phyloP scores from a whole-genome alignment of 345 rosid genomes.

The Kernera saxatilis region DNA sequence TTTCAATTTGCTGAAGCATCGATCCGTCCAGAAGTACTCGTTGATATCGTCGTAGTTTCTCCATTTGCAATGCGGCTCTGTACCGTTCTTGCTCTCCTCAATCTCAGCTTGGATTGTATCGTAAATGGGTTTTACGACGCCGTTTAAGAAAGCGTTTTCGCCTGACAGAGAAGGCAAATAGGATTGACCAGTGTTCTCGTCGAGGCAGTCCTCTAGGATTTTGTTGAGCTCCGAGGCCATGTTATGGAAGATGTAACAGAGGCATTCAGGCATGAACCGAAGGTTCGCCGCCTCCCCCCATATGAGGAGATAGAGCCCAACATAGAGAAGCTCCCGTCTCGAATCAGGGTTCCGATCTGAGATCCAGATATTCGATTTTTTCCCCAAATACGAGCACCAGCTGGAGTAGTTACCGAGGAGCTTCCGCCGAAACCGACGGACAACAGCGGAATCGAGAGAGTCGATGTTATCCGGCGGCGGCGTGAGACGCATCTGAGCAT shows the following conservation, averaged over 20 bases:
- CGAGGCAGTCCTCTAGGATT: constrained; percentile 68
- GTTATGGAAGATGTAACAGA: constrained; percentile 77
- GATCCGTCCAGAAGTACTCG: constrained; percentile 82
- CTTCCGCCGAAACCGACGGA: constrained; percentile 66
- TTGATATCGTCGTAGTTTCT: constrained; percentile 89
- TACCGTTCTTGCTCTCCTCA: constrained; percentile 62
- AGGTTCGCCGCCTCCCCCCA: constrained; percentile 96
- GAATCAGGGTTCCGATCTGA: constrained; percentile 67
- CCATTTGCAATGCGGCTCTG: constrained; percentile 77
- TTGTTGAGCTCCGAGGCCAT: constrained; percentile 92
- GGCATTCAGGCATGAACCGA: constrained; percentile 85
- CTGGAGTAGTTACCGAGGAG: constrained; percentile 65
- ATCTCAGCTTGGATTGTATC: constrained; percentile 52
- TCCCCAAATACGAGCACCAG: constrained; percentile 86
- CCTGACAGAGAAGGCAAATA: constrained; percentile 50
- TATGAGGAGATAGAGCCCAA: constrained; percentile 62
- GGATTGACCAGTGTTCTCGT: constrained; percentile 51
- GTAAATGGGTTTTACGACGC: constrained; percentile 64
- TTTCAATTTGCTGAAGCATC: constrained; percentile 64
- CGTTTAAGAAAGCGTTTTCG: constrained; percentile 52
- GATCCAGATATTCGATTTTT: constrained; percentile 85
- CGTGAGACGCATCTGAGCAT: constrained; percentile 93
- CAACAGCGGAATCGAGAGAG: constrained; percentile 61
- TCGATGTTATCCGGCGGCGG: constrained; percentile 93
- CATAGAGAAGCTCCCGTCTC: constrained; percentile 70